These are phyloP conservation scores for Amylocarpus encephaloides DNA, from an alignment of 2,329 filamentous ascomycete species.

Conservation along the genomic window DNA sequence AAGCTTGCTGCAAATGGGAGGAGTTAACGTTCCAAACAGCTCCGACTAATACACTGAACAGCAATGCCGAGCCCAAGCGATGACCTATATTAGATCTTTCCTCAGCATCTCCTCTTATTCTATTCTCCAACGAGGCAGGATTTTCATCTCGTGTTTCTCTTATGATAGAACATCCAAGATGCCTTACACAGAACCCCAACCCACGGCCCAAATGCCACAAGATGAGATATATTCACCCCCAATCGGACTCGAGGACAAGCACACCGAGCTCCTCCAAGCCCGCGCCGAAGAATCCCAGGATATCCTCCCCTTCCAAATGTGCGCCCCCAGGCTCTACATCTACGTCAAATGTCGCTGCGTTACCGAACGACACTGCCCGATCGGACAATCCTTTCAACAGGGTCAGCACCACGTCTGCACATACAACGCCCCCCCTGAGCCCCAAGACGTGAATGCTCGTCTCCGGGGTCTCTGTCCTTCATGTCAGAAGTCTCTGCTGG, in stretches of 20 bases:
- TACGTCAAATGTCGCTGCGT: background rate
- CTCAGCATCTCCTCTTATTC: background rate
- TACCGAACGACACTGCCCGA: background rate
- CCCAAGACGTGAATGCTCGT: background rate
- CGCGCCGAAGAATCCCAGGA: no score
- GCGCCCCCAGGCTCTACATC: background rate
- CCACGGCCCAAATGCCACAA: no score
- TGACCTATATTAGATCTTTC: no score
- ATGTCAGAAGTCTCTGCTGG: background rate
- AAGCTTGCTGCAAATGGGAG: no score
- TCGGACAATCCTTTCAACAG: background rate
- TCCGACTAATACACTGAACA: no score
- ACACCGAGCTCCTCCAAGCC: no score
- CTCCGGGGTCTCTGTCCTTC: background rate
- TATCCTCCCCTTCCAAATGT: background rate
- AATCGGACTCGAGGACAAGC: no score
- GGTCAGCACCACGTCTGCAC: background rate
- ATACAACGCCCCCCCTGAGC: background rate
- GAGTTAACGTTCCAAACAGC: no score
- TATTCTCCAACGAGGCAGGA: background rate
- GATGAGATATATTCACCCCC: no score
- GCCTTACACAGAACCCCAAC: no score
- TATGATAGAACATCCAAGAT: no score
- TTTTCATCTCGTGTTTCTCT: background rate
- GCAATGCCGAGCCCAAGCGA: no score